A percentile compares a stretch with the other conserved stretches of the same genome.
phyloP scores from a whole-genome alignment of 257 asterid genomes.

The Primulina tabacum region DNA sequence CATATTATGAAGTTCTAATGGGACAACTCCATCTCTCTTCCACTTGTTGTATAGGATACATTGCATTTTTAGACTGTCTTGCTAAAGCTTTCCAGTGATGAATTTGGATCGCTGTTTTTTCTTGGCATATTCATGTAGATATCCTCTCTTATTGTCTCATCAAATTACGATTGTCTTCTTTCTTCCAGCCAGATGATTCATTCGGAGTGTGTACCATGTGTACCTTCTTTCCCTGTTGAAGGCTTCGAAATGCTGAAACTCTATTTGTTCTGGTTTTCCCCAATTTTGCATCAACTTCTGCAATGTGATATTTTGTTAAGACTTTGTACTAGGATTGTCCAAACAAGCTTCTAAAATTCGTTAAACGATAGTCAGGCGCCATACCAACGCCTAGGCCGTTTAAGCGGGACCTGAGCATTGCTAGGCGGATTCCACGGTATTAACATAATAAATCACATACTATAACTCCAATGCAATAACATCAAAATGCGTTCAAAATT shows the following conservation, averaged over 20 bases:
- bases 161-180: neutral
- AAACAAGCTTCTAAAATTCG: too few species aligned
- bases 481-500: too few species aligned
- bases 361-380: too few species aligned
- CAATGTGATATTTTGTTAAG: neutral
- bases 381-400: too few species aligned
- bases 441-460: too few species aligned
- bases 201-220: neutral
- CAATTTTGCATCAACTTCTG: neutral
- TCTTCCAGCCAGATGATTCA: neutral
- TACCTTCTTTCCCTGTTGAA: neutral
- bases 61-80: neutral
- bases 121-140: neutral
- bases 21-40: neutral
- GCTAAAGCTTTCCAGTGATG: neutral
- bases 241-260: neutral
- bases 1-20: neutral
- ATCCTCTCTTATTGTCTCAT: neutral
- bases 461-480: too few species aligned
- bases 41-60: neutral
- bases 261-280: neutral
- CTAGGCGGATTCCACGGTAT: too few species aligned
- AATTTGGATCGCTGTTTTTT: neutral
- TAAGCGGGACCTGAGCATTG: too few species aligned
- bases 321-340: neutral